Percentiles rank a stretch among this genome's conserved stretches.
Conservation (phyloP, 805 yeast species). For the Candida krabiensis region DNA sequence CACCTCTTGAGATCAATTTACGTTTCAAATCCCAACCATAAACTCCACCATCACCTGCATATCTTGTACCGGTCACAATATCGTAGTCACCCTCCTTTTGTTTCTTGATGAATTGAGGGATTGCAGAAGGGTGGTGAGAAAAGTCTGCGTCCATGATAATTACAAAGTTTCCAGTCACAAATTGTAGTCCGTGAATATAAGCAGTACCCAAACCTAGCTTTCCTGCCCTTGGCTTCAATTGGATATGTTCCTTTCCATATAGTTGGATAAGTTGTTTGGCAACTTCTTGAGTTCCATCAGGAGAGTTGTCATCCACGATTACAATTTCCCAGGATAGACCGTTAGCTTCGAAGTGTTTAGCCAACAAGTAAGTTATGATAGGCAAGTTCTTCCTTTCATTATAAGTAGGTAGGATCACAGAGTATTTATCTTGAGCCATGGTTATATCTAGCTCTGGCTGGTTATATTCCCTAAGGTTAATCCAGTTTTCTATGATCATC, state of each 20-base stretch:
- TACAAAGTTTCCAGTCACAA: conserved; percentile 69
- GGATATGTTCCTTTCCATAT: conserved; percentile 60
- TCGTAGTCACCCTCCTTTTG: conserved; percentile 54
- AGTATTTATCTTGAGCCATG: conserved; percentile 50
- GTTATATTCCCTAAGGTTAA: too few relatives aligned
- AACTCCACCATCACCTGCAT: conserved; percentile 80
- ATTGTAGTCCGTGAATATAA: conserved; percentile 73
- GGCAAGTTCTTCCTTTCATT: conserved; percentile 72
- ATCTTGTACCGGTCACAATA: conserved; percentile 58
- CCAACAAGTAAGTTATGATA: conserved; percentile 65
- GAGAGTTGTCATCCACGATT: conserved; percentile 77
- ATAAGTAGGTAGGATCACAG: conserved; percentile 75
- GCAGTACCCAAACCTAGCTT: conserved; percentile 81
- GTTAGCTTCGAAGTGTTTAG: conserved; percentile 59
- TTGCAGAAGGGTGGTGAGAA: conserved; percentile 79
- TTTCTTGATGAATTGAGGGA: conserved; percentile 69
- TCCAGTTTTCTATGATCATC: too few relatives aligned
- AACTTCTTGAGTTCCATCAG: conserved; percentile 78
- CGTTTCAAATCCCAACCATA: conserved; percentile 84
- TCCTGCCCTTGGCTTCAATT: conserved; percentile 71
- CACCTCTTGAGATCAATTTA: conserved; percentile 75
- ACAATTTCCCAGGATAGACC: conserved; percentile 72
- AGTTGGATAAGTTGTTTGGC: conserved; percentile 58
- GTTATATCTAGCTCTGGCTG: too few relatives aligned
- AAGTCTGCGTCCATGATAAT: conserved; percentile 85